Base-by-base conservation (phyloP, 345 rosid genomes). In the Murraya paniculata region DNA sequence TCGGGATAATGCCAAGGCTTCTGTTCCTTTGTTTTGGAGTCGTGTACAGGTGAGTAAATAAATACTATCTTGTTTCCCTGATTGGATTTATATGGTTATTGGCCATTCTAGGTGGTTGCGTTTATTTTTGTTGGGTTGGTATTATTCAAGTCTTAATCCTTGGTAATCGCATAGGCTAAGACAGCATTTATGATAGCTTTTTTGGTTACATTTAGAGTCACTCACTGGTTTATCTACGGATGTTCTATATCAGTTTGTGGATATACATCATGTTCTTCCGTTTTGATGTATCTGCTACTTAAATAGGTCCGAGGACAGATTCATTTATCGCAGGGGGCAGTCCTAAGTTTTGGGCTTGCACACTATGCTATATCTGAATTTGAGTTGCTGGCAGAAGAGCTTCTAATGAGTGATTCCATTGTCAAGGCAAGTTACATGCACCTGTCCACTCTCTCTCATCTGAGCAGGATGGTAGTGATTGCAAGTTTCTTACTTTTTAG, bases 381-480 rank as follows among this genome's bases (percentile, higher is more conserved):
- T 77, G 95, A 91, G 80, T 81, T 91, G 84, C 88, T 91, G 90
- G 91, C 93, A 35, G 95, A 91, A 85, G 95, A 89, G 77, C 90
- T 91, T 79, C 80, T 91, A 79, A 88, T 89, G 93, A 88, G 95
- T 25, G 92, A 91, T 76, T 89, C 95, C 27, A 74, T 85, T 80
- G 75, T 91, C 78, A 91, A 88, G 91, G 95, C 81, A 86, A 84
- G 88, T 83, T 33, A 18, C 45, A 68, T 22, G 59, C 65, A 7
- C 79, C 56, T 59, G 30, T 55, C 33, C 50, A 55, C 39, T 74
- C 50, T 75, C 33, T 5, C 36, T 19, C 10, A 25, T 14, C 39
- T 22, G 7, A 65, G 14, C 33, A 16, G 62, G 25, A 27, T 31
- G 30, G 25, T 21, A 28, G 14, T 74, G 28, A 74, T 61, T 35